phyloP scores from a whole-genome alignment of 331 rosid genomes.

The Cucumis variabilis region DNA sequence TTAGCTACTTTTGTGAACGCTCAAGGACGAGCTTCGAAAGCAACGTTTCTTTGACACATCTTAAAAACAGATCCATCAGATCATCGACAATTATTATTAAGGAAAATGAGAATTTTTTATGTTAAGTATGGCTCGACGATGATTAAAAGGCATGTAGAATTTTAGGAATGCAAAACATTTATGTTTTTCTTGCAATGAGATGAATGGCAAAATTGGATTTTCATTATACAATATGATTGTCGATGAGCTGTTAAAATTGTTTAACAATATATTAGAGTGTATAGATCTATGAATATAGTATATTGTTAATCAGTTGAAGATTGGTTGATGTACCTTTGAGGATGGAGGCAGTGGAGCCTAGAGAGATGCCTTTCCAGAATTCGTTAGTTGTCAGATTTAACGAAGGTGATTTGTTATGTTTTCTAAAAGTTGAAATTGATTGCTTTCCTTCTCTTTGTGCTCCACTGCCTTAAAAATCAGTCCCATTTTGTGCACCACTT shows the following conservation, averaged over 20 bases:
- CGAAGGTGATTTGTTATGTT: constrained; percentile 48
- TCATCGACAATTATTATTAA: background rate
- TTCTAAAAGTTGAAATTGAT: constrained; percentile 48
- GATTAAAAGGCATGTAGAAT: background rate
- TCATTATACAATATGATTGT: background rate
- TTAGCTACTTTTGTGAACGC: constrained; percentile 43
- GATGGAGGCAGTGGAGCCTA: constrained; percentile 53
- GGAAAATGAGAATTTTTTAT: background rate
- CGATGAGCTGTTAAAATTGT: background rate
- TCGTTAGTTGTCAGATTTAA: constrained; percentile 45
- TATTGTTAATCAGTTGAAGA: background rate
- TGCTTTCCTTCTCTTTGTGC: constrained; percentile 42
- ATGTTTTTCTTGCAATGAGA: background rate
- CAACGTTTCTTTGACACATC: constrained; percentile 48
- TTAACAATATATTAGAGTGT: background rate
- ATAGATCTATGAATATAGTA: background rate
- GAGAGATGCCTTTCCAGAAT: constrained; percentile 41
- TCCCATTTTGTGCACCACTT: too few species aligned
- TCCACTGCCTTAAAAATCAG: constrained; percentile 3
- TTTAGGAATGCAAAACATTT: background rate
- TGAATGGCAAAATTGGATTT: background rate
- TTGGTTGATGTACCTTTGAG: constrained; percentile 44
- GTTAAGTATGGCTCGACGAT: background rate
- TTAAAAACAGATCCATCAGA: constrained; percentile 37
- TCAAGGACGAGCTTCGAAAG: constrained; percentile 52